Evolutionary conservation across 345 rosid genomes (phyloP).

Genomic region (Excoecaria agallocha): DNA sequence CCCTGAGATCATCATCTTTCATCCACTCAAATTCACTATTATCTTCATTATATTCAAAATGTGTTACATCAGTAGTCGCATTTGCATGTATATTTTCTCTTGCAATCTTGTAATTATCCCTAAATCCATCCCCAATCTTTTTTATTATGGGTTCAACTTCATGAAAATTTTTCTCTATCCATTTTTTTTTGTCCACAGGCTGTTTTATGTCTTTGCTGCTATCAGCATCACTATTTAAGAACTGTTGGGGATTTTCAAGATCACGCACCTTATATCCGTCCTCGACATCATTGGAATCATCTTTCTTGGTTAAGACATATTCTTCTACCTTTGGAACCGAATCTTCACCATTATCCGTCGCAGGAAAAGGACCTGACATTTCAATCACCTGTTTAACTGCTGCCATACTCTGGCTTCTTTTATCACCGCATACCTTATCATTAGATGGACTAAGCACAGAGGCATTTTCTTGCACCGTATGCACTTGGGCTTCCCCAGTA

Average conservation of each 20-base stretch:
- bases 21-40: slow-evolving; percentile 81
- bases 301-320: slow-evolving; percentile 23
- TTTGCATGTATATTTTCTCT: slow-evolving; percentile 48
- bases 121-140: slow-evolving; percentile 73
- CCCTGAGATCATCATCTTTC: slow-evolving; percentile 74
- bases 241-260: slow-evolving; percentile 21
- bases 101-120: slow-evolving; percentile 65
- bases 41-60: slow-evolving; percentile 45
- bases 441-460: slow-evolving; percentile 15
- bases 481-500: slow-evolving; percentile 27
- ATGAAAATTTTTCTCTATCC: slow-evolving; percentile 64
- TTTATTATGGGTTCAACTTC: slow-evolving; percentile 64
- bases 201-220: slow-evolving; percentile 29
- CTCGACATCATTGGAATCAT: slow-evolving; percentile 26
- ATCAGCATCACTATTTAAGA: slow-evolving; percentile 14
- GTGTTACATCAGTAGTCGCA: slow-evolving; percentile 33
- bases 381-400: slow-evolving; percentile 20
- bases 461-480: slow-evolving; percentile 24
- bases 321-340: slow-evolving; percentile 22
- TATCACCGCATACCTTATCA: slow-evolving; percentile 23
- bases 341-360: slow-evolving; percentile 25
- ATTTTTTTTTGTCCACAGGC: slow-evolving; percentile 39
- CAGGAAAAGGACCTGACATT: slow-evolving; percentile 30
- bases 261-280: slow-evolving; percentile 18
- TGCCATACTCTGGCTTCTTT: slow-evolving; percentile 22